Base-by-base conservation (phyloP, 768 basidiomycete genomes). In the Mycena capillaripes region DNA sequence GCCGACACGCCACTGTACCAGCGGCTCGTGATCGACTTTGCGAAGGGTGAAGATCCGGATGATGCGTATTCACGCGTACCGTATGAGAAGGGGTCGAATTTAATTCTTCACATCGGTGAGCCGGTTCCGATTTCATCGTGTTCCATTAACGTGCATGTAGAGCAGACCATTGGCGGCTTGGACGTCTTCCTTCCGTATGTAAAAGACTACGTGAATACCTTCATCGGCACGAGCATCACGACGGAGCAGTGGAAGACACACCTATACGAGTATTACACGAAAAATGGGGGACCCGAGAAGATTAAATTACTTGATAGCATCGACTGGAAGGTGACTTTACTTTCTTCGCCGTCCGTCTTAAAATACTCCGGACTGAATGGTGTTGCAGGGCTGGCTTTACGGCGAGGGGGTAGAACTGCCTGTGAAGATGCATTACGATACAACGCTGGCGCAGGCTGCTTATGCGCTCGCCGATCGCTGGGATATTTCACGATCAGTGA, bases 81-180 rank as follows among this genome's bases (percentile, higher is more conserved):
- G 1, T 97, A 97, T 76, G 94, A 94, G 80, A 95, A 97, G 82
- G 97, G 97, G 25, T 88, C 95, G 12, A 97, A 96, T 80, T 91
- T 99, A 76, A 84, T 99, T 19, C 88, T 97, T 19, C 88, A 95
- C 78, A 86, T 98, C 27, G 97, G 94, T 93, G 63, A 7, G 25
- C 46, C 21, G 19, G 40, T 38, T 44, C 25, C 19, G 27, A 21
- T 46, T 19, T 16, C 30, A n/a, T n/a, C n/a, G 8, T 25, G 9
- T n/a, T 34, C 19, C 11, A 65, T 19, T 2, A 8, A 7, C 56
- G 21, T 36, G 23, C 21, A 9, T 53, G 16, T 73, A 91, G 93
- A 96, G 79, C 84, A 87, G 32, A 91, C 86, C 12, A 83, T 97
- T 0, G 95, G 95, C n/a, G 95, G 95, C 7, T 82, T 95, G 65